Percentiles rank a stretch among this genome's conserved stretches.
phyloP scores from a whole-genome alignment of 1,284 basidiomycete species.

The Stereum hirsutum region DNA sequence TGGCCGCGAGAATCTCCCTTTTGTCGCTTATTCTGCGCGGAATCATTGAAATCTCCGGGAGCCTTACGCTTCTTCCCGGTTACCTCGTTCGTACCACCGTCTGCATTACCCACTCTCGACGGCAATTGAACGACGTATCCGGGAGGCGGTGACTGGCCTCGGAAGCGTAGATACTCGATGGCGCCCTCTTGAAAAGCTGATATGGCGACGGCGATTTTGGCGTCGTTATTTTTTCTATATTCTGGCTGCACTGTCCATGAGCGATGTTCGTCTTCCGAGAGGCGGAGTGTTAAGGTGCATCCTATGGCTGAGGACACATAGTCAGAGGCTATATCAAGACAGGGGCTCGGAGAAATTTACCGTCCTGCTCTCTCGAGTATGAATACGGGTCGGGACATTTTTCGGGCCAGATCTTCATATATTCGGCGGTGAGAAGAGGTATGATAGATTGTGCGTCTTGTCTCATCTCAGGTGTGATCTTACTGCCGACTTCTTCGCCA shows the following conservation, averaged over 20 bases:
- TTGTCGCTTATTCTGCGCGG: too few relatives aligned
- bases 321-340: neutral
- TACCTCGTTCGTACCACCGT: neutral
- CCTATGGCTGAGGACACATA: slow-evolving; percentile 37
- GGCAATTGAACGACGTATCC: slow-evolving; percentile 13
- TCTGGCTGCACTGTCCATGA: slow-evolving; percentile 36
- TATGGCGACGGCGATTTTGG: slow-evolving; percentile 43
- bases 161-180: slow-evolving; percentile 47
- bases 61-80: neutral
- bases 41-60: neutral
- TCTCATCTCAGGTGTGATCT: slow-evolving; percentile 31
- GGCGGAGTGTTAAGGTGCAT: slow-evolving; percentile 35
- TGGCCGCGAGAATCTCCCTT: too few relatives aligned
- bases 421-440: slow-evolving; percentile 34
- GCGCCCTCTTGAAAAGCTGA: slow-evolving; percentile 42
- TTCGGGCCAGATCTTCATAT: slow-evolving; percentile 28
- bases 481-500: slow-evolving; percentile 29
- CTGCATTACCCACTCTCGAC: neutral
- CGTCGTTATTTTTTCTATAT: slow-evolving; percentile 49
- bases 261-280: slow-evolving; percentile 29
- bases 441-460: slow-evolving; percentile 33
- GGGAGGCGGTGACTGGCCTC: slow-evolving; percentile 27
- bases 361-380: slow-evolving; percentile 34
- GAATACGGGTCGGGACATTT: slow-evolving; percentile 27
- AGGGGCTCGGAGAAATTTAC: slow-evolving; percentile 20